Base-by-base conservation (phyloP, 257 asterid genomes). In the Solanum bulbocastanum region DNA sequence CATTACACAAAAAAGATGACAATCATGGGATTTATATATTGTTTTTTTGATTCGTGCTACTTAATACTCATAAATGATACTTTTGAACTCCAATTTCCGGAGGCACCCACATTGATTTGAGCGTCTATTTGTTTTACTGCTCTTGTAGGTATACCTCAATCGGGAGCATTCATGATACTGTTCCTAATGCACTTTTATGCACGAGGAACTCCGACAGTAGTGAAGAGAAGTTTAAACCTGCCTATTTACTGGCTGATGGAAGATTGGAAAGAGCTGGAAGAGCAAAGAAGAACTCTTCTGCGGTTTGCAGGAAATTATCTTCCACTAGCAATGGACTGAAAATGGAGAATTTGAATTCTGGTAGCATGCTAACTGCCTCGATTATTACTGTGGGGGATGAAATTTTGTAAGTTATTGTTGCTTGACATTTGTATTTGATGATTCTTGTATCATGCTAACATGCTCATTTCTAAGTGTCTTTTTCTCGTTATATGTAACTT, bases 191-290 rank as follows among this genome's bases (percentile, higher is more conserved):
- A 66, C 89, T 92, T 81, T 89, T 97, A 90, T 90, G 92, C 91
- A 71, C 40, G 78, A 90, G 89, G 85, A 91, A 92, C 87, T 78
- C 96, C n/a, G 86, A 65, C 32, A 90, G 84, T 42, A 76, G 89
- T 83, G 91, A 91, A 93, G 95, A 89, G 83, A 92, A 91, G 83
- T 96, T 91, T 90, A 93, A 88, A 76, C 99, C 99, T 65, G 99
- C 99, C 13, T 96, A 96, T 90, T 87, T 92, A 88, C 99, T 96
- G 75, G 85, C 92, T 46, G 99, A 96, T 88, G 99, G 99, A 91
- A 93, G 99, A 89, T 89, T 94, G 90, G 99, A 97, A 92, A 93
- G 99, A 91, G 98, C 99, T 11, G 99, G 99, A 83, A 94, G 98
- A 89, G 95, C 68, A 84, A 97, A 93, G 89, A 97, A 93, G 89